Percentiles rank a stretch among this genome's conserved stretches.
These are phyloP conservation scores for Coleophoma eucalyptorum DNA, from an alignment of 2,329 filamentous ascomycete species.

Conservation along the genomic window DNA sequence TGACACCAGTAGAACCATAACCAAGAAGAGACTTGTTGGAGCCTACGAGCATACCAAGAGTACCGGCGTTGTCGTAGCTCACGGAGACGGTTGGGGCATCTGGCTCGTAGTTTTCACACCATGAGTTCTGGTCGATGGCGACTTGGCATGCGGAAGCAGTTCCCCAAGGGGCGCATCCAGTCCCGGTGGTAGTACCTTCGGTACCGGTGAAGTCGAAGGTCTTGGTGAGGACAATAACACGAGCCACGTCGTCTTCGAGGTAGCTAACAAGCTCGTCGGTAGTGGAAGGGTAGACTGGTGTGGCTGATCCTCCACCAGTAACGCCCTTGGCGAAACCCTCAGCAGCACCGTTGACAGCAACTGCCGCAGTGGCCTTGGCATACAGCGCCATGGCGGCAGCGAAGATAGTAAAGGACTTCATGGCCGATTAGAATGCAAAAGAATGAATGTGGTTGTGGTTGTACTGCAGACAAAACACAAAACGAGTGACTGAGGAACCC, in stretches of 20 bases:
- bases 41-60: constrained; percentile 12
- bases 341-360: constrained; percentile 9
- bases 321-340: constrained; percentile 34
- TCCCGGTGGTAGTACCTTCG: constrained; percentile 29
- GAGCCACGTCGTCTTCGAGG: constrained; percentile 46
- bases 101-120: constrained; percentile 31
- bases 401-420: background rate
- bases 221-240: constrained; percentile 55
- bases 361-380: constrained; percentile 1
- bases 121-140: constrained; percentile 49
- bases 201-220: constrained; percentile 47
- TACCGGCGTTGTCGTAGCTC: constrained; percentile 11
- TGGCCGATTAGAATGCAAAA: background rate
- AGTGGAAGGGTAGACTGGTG: constrained; percentile 47
- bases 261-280: constrained; percentile 55
- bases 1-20: constrained; percentile 19
- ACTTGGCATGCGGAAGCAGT: constrained; percentile 32
- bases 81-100: constrained; percentile 5
- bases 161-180: constrained; percentile 30
- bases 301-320: constrained; percentile 55
- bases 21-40: constrained; percentile 24
- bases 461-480: too few relatives aligned
- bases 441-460: too few relatives aligned
- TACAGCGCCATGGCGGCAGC: background rate
- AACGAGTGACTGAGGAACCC: too few relatives aligned